phyloP scores from a whole-genome alignment of 2,329 filamentous ascomycete genomes.

The Triangularia verruculosa region DNA sequence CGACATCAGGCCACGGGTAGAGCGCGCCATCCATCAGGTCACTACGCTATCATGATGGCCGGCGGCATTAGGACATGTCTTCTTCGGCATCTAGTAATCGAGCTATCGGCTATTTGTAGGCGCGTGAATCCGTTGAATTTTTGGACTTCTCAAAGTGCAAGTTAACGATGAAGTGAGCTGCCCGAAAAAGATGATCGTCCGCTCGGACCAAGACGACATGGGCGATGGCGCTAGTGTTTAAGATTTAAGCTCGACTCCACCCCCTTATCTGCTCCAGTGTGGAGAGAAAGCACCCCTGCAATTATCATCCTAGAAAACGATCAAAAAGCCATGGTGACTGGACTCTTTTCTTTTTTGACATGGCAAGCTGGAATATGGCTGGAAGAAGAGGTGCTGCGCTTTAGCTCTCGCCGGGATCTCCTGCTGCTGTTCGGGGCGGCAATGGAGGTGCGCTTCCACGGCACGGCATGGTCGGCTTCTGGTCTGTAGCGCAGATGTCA shows the following conservation, averaged over 20 bases:
- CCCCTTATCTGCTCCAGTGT: conserved; percentile 6
- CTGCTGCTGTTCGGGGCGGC: background rate
- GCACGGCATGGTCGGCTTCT: background rate
- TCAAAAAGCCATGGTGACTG: background rate
- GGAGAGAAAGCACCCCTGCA: conserved; percentile 1
- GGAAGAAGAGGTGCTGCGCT: background rate
- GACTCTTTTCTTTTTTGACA: no score
- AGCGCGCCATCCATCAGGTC: background rate
- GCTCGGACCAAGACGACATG: conserved; percentile 16
- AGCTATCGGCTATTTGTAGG: background rate
- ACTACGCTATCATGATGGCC: background rate
- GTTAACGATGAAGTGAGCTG: background rate
- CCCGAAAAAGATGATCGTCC: background rate
- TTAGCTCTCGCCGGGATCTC: background rate
- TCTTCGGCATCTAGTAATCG: background rate
- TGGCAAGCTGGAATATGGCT: no score
- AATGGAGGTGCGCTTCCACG: background rate
- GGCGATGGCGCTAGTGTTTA: conserved; percentile 39
- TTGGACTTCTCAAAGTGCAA: background rate
- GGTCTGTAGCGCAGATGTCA: background rate
- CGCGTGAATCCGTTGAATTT: background rate
- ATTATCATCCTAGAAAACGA: background rate
- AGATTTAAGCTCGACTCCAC: conserved; percentile 24
- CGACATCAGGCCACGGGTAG: background rate
- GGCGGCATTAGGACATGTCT: background rate